Conservation (phyloP, 306 rosid genomes). For the Quercus bicolor region DNA sequence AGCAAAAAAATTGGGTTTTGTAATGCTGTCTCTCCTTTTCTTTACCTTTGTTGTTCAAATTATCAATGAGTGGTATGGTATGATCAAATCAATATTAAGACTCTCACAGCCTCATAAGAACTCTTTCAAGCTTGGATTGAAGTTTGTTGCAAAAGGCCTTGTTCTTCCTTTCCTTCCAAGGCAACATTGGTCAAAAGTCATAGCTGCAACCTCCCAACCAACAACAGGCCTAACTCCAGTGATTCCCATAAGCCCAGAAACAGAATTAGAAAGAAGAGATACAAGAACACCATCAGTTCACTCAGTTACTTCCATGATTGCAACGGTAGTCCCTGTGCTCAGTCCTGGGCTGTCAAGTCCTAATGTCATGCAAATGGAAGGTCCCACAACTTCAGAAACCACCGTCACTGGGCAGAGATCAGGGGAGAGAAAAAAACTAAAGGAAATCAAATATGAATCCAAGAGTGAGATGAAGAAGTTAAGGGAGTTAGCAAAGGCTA, state of each 20-base stretch:
- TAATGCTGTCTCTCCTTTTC: constrained; percentile 42
- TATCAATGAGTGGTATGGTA: constrained; percentile 50
- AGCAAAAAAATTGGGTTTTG: constrained; percentile 25
- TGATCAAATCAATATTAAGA: constrained; percentile 34
- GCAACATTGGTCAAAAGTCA: constrained; percentile 41
- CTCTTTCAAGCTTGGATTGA: constrained; percentile 41
- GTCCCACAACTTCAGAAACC: constrained; percentile 14
- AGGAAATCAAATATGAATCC: constrained; percentile 34
- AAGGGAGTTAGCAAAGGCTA: constrained; percentile 61
- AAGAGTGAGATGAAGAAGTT: constrained; percentile 50
- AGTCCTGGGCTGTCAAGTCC: constrained; percentile 45
- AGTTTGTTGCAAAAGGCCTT: constrained; percentile 52
- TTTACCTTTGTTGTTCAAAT: constrained; percentile 45
- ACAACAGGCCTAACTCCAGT: constrained; percentile 29
- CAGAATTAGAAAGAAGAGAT: constrained; percentile 36
- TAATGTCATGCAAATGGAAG: constrained; percentile 16
- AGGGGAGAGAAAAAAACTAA: constrained; percentile 42
- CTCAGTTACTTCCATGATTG: constrained; percentile 47
- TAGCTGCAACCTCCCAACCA: constrained; percentile 28
- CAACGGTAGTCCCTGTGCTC: constrained; percentile 61
- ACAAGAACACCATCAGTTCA: constrained; percentile 21
- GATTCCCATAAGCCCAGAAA: constrained; percentile 34
- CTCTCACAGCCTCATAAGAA: constrained; percentile 43
- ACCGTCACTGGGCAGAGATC: constrained; percentile 19
- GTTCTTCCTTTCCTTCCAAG: constrained; percentile 56